Conservation (phyloP, 345 rosid species). For the Eucalyptus regnans region DNA sequence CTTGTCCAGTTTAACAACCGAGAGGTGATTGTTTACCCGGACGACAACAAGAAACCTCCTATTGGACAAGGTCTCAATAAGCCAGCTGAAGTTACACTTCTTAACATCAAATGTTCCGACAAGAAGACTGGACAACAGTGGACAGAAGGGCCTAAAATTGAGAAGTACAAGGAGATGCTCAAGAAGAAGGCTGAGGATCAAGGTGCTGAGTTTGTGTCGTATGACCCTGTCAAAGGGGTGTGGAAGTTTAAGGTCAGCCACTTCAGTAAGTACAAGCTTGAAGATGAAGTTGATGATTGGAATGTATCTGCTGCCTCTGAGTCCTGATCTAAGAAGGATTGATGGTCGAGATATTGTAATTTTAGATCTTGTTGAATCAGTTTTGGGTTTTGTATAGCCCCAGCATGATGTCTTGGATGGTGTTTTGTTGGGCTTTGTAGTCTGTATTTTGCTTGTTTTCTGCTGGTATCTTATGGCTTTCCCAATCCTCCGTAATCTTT, state of each 20-base stretch:
- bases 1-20: constrained; percentile 75
- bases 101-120: constrained; percentile 84
- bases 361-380: not conserved
- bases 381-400: not conserved
- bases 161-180: constrained; percentile 74
- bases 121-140: constrained; percentile 59
- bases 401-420: not conserved
- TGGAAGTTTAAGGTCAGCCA: constrained; percentile 89
- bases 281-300: constrained; percentile 24
- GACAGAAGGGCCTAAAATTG: constrained; percentile 58
- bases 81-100: constrained; percentile 90
- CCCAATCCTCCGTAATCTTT: not conserved
- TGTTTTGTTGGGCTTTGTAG: not conserved
- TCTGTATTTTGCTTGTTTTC: not conserved
- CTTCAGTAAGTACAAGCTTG: constrained; percentile 62
- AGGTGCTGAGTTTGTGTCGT: constrained; percentile 82
- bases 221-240: constrained; percentile 66
- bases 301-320: not conserved
- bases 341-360: not conserved
- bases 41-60: constrained; percentile 82
- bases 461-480: not conserved
- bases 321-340: constrained; percentile 4
- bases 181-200: constrained; percentile 82
- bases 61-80: constrained; percentile 91
- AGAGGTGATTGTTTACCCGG: constrained; percentile 95